A percentile compares a stretch with the other conserved stretches of the same genome.
Evolutionary conservation across 768 basidiomycete species (phyloP).

Genomic region (Termitomyces sp.): DNA sequence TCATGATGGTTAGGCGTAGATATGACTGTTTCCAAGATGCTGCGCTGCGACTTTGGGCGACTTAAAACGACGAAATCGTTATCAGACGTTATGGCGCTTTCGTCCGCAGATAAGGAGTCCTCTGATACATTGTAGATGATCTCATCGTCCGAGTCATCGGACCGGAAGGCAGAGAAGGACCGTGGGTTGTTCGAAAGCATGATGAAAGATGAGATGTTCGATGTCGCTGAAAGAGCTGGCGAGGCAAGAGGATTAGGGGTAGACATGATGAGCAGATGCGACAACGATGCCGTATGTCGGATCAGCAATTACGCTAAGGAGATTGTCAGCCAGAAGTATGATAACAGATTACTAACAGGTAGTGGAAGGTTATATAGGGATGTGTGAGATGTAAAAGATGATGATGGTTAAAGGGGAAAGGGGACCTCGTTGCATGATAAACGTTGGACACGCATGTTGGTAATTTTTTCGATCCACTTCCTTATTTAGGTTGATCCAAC

Average conservation of each 20-base stretch:
- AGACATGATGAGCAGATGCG: slow-evolving; percentile 1
- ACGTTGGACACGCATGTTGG: not conserved
- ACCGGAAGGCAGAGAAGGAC: slow-evolving; percentile 9
- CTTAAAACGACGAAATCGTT: slow-evolving; percentile 46
- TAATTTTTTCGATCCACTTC: not conserved
- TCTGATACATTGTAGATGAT: slow-evolving; percentile 46
- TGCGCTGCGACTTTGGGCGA: slow-evolving; percentile 8
- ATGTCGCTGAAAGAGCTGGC: slow-evolving; percentile 16
- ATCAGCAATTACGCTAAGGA: not conserved
- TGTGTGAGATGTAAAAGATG: not conserved
- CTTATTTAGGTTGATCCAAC: not conserved
- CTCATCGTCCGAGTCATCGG: slow-evolving; percentile 47
- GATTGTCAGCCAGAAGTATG: not conserved
- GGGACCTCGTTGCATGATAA: not conserved
- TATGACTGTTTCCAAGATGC: not conserved
- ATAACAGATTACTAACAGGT: not conserved
- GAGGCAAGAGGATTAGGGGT: slow-evolving; percentile 13
- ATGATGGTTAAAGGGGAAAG: not conserved
- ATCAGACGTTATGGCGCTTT: slow-evolving; percentile 29
- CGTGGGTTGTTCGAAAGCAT: slow-evolving; percentile 9
- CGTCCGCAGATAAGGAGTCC: slow-evolving; percentile 19
- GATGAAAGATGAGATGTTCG: slow-evolving; percentile 19
- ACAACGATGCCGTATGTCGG: not conserved
- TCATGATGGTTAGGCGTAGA: slow-evolving; percentile 7
- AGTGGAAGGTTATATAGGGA: not conserved